phyloP scores from a whole-genome alignment of 176 grass and related monocot genomes.

The Triticum urartu region DNA sequence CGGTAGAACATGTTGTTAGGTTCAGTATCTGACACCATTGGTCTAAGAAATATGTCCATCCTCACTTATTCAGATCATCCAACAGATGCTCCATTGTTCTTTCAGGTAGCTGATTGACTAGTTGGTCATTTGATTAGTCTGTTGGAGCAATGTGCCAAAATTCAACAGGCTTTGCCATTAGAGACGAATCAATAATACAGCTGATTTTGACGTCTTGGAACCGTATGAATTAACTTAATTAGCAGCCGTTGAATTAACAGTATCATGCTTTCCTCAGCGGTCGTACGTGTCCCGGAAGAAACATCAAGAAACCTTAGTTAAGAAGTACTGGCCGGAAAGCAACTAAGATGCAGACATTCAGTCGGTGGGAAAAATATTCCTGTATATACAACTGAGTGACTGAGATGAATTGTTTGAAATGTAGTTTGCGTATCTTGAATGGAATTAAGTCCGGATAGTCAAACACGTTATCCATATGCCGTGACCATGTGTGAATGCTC shows the following conservation, averaged over 20 bases:
- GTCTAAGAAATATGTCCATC: not conserved
- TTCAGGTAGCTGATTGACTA: not conserved
- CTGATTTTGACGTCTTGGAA: conserved; percentile 5
- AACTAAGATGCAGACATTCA: conserved; percentile 4
- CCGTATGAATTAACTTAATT: not conserved
- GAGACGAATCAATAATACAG: not conserved
- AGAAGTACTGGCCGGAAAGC: not conserved
- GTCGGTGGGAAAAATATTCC: not conserved
- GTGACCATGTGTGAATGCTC: not conserved
- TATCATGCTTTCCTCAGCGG: not conserved
- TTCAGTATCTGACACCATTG: not conserved
- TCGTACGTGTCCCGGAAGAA: not conserved
- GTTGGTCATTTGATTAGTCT: conserved; percentile 20
- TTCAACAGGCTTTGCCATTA: not conserved
- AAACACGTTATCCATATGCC: not conserved
- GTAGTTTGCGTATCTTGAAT: not conserved
- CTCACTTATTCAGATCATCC: not conserved
- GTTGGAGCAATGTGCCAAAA: conserved; percentile 13
- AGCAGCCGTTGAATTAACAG: conserved; percentile 25
- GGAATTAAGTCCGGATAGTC: not conserved
- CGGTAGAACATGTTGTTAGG: not conserved
- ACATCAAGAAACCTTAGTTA: not conserved
- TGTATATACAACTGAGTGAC: not conserved
- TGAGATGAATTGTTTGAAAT: not conserved
- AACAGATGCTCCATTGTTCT: not conserved